Evolutionary conservation across 345 rosid species (phyloP).

Genomic region (Balakata baccata): DNA sequence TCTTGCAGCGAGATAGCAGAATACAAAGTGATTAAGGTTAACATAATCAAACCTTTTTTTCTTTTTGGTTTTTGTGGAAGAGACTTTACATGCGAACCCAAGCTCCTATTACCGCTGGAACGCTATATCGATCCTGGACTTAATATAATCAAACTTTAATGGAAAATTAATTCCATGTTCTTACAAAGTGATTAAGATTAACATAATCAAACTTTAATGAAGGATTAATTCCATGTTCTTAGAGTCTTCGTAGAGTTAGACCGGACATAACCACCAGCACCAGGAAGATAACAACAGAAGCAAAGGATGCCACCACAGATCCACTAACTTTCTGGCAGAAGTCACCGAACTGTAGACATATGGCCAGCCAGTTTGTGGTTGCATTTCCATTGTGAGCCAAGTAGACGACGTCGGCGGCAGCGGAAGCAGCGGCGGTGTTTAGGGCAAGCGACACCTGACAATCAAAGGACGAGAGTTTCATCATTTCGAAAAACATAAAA

Average conservation of each 20-base stretch:
- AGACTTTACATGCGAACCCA: no score
- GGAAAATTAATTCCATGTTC: no score
- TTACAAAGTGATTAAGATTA: no score
- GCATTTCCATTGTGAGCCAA: constrained; percentile 89
- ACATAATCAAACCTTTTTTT: not conserved
- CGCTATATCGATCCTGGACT: no score
- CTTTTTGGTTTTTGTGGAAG: no score
- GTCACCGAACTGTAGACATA: constrained; percentile 78
- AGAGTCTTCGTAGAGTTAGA: constrained; percentile 47
- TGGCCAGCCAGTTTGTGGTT: constrained; percentile 75
- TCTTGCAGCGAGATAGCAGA: no score
- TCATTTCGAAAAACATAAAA: no score
- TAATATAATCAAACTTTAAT: no score
- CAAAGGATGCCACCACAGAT: constrained; percentile 69
- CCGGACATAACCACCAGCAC: constrained; percentile 58
- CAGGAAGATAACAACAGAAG: constrained; percentile 42
- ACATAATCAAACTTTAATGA: not conserved
- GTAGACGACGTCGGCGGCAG: constrained; percentile 77
- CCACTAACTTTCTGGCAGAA: constrained; percentile 81
- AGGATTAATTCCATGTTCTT: not conserved
- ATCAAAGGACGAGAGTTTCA: not conserved
- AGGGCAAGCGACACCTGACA: constrained; percentile 56
- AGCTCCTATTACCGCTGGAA: no score
- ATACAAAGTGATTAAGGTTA: no score
- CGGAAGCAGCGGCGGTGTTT: constrained; percentile 52